A percentile compares a stretch with the other conserved stretches of the same genome.
Evolutionary conservation across 2,329 filamentous ascomycete genomes (phyloP).

Genomic region (Ceratocystis cubensis): DNA sequence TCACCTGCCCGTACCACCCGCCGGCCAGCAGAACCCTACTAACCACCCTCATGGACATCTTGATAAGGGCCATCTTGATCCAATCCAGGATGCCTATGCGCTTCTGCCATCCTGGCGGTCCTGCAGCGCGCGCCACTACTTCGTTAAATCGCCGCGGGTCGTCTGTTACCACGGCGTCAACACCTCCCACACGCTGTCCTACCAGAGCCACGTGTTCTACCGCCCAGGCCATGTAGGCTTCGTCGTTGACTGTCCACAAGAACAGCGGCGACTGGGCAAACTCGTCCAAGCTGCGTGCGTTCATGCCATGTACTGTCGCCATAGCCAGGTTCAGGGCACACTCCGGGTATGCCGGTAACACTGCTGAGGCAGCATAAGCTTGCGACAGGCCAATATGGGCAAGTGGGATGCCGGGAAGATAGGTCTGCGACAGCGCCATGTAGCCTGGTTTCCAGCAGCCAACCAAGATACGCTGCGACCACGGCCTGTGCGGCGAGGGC

Average conservation of each 20-base stretch:
- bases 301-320: slow-evolving; percentile 42
- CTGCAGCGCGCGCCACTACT: slow-evolving; percentile 29
- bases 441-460: slow-evolving; percentile 74
- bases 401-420: slow-evolving; percentile 51
- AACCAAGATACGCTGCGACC: slow-evolving; percentile 62
- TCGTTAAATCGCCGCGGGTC: slow-evolving; percentile 57
- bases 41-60: slow-evolving; percentile 9
- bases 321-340: slow-evolving; percentile 70
- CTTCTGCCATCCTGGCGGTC: slow-evolving; percentile 4
- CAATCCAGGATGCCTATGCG: not conserved
- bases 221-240: slow-evolving; percentile 68
- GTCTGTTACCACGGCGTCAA: slow-evolving; percentile 81
- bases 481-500: slow-evolving; percentile 39
- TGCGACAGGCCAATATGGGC: slow-evolving; percentile 57
- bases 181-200: slow-evolving; percentile 22
- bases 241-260: slow-evolving; percentile 79
- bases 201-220: slow-evolving; percentile 33
- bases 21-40: slow-evolving; percentile 11
- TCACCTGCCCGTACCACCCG: slow-evolving; percentile 20
- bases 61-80: slow-evolving; percentile 10
- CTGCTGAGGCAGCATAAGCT: slow-evolving; percentile 58
- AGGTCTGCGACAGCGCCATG: slow-evolving; percentile 47
- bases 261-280: slow-evolving; percentile 48
- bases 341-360: slow-evolving; percentile 46
- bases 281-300: slow-evolving; percentile 41